A percentile compares a stretch with the other conserved stretches of the same genome.
Evolutionary conservation across 306 rosid species (phyloP).

Genomic region (Astragalus membranaceus): DNA sequence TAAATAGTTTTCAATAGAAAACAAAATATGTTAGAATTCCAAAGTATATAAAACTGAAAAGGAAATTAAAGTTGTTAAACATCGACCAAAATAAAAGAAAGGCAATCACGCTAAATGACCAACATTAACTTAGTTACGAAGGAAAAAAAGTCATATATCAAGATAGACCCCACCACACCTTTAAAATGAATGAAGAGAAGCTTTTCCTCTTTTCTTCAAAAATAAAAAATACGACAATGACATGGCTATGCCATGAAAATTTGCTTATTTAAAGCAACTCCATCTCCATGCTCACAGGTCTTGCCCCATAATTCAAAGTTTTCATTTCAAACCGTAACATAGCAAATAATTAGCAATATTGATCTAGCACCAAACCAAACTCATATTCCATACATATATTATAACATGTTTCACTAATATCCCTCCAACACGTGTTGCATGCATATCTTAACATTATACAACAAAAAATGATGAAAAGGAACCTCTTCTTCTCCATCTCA

Average conservation of each 20-base stretch:
- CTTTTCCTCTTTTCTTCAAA: background rate
- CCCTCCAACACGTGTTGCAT: background rate
- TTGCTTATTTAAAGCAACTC: slow-evolving; percentile 27
- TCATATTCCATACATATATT: background rate
- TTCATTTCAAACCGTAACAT: background rate
- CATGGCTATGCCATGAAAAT: background rate
- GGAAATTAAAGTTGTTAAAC: background rate
- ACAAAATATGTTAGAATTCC: background rate
- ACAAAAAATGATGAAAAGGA: slow-evolving; percentile 8
- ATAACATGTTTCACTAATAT: background rate
- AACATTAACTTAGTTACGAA: background rate
- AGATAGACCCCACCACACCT: slow-evolving; percentile 5
- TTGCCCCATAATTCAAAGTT: background rate
- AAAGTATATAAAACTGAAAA: background rate
- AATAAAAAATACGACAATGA: background rate
- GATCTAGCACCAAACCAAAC: background rate
- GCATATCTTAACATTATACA: background rate
- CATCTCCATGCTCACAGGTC: slow-evolving; percentile 13
- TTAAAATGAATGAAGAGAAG: background rate
- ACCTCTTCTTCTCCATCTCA: background rate
- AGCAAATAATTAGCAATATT: background rate
- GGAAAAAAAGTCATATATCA: background rate
- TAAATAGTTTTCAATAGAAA: background rate
- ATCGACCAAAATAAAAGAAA: slow-evolving; percentile 9
- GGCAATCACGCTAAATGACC: background rate